Evolutionary conservation across 441 rosid species (phyloP).

Genomic region (Arabidopsis hybrid): DNA sequence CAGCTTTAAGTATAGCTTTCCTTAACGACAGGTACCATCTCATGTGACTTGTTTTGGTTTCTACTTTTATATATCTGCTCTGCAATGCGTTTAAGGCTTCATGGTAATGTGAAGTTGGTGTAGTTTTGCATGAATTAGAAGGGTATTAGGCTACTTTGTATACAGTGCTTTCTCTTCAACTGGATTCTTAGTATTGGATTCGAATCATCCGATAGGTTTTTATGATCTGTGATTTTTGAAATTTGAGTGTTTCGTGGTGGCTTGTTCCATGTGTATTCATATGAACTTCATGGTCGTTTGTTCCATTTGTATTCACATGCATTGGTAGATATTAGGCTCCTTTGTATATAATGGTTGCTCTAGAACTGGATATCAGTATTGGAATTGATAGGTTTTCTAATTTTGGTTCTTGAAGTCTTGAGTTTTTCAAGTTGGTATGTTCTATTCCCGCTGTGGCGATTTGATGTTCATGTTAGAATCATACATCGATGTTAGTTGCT

Average conservation of each 20-base stretch:
- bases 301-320: not conserved
- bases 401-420: not conserved
- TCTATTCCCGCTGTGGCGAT: not conserved
- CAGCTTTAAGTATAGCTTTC: slow-evolving; percentile 50
- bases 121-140: not conserved
- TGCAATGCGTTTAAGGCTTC: slow-evolving; percentile 28
- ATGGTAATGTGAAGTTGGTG: slow-evolving; percentile 10
- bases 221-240: not conserved
- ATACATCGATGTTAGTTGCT: not conserved
- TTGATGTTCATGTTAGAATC: slow-evolving; percentile 14
- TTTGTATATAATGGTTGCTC: not conserved
- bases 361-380: slow-evolving; percentile 3
- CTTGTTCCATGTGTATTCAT: not conserved
- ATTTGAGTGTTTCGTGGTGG: not conserved
- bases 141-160: slow-evolving; percentile 5
- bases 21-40: slow-evolving; percentile 52
- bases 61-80: slow-evolving; percentile 21
- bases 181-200: slow-evolving; percentile 2
- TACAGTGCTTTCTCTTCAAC: slow-evolving; percentile 5
- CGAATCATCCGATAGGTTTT: not conserved
- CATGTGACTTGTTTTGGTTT: slow-evolving; percentile 11
- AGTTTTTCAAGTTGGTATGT: slow-evolving; percentile 3
- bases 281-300: no score
- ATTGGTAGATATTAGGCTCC: slow-evolving; percentile 3
- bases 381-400: not conserved